Evolutionary conservation across 1,284 basidiomycete species (phyloP).

Genomic region (Moesziomyces antarcticus): DNA sequence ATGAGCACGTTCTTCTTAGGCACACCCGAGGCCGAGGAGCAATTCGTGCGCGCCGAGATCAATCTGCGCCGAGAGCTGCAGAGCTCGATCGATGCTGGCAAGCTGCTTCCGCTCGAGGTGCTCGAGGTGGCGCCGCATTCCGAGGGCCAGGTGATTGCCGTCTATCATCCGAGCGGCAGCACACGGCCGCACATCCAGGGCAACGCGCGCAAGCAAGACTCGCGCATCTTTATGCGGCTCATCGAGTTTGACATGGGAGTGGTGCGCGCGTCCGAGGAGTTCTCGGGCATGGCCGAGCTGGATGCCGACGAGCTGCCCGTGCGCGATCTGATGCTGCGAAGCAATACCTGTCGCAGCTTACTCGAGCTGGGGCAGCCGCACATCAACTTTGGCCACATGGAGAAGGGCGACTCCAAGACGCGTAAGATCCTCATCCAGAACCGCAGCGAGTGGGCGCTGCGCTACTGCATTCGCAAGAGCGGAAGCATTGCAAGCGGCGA

Average conservation of each 20-base stretch:
- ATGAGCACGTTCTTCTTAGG: conserved; percentile 68
- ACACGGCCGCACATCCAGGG: conserved; percentile 70
- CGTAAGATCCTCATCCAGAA: conserved; percentile 71
- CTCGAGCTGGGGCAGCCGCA: conserved; percentile 71
- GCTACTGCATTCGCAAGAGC: conserved; percentile 71
- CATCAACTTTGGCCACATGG: conserved; percentile 72
- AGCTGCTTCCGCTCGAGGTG: conserved; percentile 68
- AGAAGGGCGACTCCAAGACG: conserved; percentile 71
- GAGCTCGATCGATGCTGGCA: conserved; percentile 66
- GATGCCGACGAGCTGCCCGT: conserved; percentile 70
- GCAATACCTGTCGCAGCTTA: conserved; percentile 69
- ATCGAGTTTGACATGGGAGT: conserved; percentile 69
- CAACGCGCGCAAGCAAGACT: conserved; percentile 70
- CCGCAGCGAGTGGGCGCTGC: conserved; percentile 69
- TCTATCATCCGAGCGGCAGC: conserved; percentile 70
- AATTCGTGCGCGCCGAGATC: conserved; percentile 70
- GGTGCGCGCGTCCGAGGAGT: conserved; percentile 48
- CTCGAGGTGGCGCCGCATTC: conserved; percentile 66
- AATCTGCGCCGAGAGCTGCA: conserved; percentile 69
- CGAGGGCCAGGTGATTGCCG: conserved; percentile 69
- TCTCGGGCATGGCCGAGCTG: conserved; percentile 60
- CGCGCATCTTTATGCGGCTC: conserved; percentile 70
- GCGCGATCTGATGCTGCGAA: conserved; percentile 71
- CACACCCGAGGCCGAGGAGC: conserved; percentile 70
- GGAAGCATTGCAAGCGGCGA: conserved; percentile 72